Evolutionary conservation across 2,329 filamentous ascomycete genomes (phyloP).

Genomic region (Trichoderma gracile): DNA sequence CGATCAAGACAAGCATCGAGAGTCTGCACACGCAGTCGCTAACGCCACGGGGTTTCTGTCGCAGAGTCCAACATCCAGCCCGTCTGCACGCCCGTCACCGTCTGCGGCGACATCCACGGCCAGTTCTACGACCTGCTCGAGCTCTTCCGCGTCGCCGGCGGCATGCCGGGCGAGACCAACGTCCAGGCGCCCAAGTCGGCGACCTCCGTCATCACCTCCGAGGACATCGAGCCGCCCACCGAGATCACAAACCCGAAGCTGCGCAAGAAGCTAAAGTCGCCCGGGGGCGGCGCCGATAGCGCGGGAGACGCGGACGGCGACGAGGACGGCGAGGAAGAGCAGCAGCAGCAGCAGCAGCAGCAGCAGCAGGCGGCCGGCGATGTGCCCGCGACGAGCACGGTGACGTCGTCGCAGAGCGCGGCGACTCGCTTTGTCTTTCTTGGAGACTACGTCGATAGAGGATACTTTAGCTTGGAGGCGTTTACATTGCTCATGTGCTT

Average conservation of each 20-base stretch:
- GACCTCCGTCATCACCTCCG: conserved; percentile 78
- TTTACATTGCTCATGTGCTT: conserved; percentile 96
- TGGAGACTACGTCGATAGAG: conserved; percentile 96
- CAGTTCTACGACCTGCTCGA: conserved; percentile 98
- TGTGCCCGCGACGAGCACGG: conserved; percentile 29
- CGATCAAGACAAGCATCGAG: neutral
- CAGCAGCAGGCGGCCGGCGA: conserved; percentile 20
- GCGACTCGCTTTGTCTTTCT: conserved; percentile 61
- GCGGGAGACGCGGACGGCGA: conserved; percentile 57
- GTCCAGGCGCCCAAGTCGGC: conserved; percentile 67
- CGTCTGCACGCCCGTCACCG: conserved; percentile 92
- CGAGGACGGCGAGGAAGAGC: conserved; percentile 45
- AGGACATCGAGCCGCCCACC: conserved; percentile 87
- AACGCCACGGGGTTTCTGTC: conserved; percentile 1
- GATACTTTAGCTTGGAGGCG: conserved; percentile 96
- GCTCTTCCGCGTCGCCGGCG: conserved; percentile 92
- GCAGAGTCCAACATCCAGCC: conserved; percentile 97
- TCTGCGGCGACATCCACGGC: conserved; percentile 97
- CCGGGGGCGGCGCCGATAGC: conserved; percentile 34
- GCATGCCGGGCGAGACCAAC: conserved; percentile 85
- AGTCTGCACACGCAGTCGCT: neutral
- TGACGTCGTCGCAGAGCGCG: conserved; percentile 48
- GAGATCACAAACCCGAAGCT: conserved; percentile 86
- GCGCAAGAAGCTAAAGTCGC: conserved; percentile 73
- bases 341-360: conserved; percentile 30